Percentiles rank a stretch among this genome's conserved stretches.
Conservation (phyloP, 768 basidiomycete species). For the Lentinula lateritia region DNA sequence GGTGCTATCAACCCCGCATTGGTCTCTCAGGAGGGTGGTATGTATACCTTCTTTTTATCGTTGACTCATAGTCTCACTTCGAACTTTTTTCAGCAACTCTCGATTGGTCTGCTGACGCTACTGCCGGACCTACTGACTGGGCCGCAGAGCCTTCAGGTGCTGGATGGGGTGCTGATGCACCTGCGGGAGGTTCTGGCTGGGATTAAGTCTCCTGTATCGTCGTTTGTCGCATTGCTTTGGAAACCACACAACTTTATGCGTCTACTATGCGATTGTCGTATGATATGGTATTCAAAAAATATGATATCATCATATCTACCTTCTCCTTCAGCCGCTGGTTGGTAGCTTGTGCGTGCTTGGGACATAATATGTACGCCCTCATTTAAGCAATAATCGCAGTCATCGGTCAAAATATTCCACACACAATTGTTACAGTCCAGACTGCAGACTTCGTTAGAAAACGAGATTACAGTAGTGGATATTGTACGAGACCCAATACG, state of each 20-base stretch:
- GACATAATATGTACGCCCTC: too few species aligned
- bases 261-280: background rate
- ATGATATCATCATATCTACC: background rate
- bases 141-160: constrained; percentile 66
- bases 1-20: constrained; percentile 77
- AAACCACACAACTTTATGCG: background rate
- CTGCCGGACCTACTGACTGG: constrained; percentile 67
- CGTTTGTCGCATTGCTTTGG: background rate
- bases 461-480: too few species aligned
- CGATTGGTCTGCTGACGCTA: constrained; percentile 78
- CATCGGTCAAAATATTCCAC: too few species aligned
- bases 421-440: too few species aligned
- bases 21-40: constrained; percentile 56
- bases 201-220: constrained; percentile 15
- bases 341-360: too few species aligned
- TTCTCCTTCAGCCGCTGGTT: too few species aligned
- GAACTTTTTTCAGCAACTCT: constrained; percentile 40
- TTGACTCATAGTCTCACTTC: background rate
- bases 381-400: too few species aligned
- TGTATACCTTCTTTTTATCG: constrained; percentile 9
- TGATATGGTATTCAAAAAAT: background rate
- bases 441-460: too few species aligned
- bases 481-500: too few species aligned
- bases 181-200: constrained; percentile 24
- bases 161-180: constrained; percentile 38